A percentile compares a stretch with the other conserved stretches of the same genome.
Evolutionary conservation across 306 rosid species (phyloP).

Genomic region (Styphnolobium japonicum): DNA sequence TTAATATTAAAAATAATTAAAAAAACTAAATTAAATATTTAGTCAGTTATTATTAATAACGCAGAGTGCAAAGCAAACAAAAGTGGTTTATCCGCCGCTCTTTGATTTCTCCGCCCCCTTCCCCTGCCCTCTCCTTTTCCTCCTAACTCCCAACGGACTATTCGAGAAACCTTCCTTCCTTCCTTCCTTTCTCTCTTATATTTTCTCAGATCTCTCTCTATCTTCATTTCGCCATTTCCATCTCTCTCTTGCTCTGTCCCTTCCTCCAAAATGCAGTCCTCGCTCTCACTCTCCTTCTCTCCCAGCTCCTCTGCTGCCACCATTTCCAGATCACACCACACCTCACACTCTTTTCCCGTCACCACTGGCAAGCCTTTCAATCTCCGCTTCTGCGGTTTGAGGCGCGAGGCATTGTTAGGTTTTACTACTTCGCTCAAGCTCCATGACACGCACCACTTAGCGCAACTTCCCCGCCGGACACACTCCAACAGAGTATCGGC

Average conservation of each 20-base stretch:
- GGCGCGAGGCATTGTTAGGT: constrained; percentile 58
- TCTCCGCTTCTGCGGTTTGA: constrained; percentile 83
- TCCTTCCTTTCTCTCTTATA: background rate
- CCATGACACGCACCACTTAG: constrained; percentile 17
- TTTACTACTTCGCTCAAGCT: constrained; percentile 44
- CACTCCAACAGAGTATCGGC: constrained; percentile 40
- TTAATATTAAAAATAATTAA: too few relatives aligned
- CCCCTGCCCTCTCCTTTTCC: background rate
- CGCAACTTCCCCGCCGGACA: constrained; percentile 22
- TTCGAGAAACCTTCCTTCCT: constrained; percentile 41
- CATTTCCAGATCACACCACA: constrained; percentile 48
- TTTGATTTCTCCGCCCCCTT: constrained; percentile 67
- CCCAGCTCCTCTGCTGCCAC: constrained; percentile 43
- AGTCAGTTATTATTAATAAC: too few relatives aligned
- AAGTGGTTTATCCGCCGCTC: constrained; percentile 61
- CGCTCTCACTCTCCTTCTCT: constrained; percentile 66
- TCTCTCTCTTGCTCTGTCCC: constrained; percentile 1
- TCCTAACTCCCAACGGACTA: constrained; percentile 56
- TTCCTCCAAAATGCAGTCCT: constrained; percentile 65
- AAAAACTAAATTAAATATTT: too few relatives aligned
- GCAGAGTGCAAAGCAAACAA: too few relatives aligned
- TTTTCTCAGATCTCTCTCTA: constrained; percentile 13
- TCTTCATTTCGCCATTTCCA: background rate
- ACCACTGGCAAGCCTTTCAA: constrained; percentile 39
- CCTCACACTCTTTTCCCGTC: constrained; percentile 4